phyloP scores from a whole-genome alignment of 179 eudicot species.

The Nepenthes alata region DNA sequence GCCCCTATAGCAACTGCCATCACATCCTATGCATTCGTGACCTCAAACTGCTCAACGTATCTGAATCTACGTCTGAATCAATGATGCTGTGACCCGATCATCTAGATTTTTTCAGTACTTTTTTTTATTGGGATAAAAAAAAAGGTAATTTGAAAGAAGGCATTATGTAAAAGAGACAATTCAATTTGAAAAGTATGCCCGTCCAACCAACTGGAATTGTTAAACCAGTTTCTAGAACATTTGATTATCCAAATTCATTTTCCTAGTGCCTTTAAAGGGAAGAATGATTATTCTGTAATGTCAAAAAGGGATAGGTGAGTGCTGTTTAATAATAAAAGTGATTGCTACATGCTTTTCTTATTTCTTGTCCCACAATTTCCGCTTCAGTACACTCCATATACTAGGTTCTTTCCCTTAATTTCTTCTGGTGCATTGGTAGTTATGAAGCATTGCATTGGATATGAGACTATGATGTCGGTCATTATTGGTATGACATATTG shows the following conservation, averaged over 20 bases:
- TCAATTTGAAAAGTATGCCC: too few relatives aligned
- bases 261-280: conserved; percentile 29
- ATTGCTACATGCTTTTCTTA: background rate
- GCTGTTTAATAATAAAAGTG: conserved; percentile 51
- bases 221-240: background rate
- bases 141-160: too few relatives aligned
- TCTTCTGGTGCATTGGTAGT: background rate
- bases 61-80: too few relatives aligned
- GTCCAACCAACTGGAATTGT: background rate
- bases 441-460: background rate
- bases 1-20: too few relatives aligned
- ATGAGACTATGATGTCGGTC: background rate
- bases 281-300: conserved; percentile 33
- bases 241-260: conserved; percentile 5
- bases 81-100: too few relatives aligned
- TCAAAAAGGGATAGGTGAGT: conserved; percentile 46
- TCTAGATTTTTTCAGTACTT: too few relatives aligned
- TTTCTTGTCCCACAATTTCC: background rate
- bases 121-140: too few relatives aligned
- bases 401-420: background rate
- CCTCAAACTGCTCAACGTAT: too few relatives aligned
- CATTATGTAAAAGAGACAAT: too few relatives aligned
- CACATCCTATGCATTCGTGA: too few relatives aligned
- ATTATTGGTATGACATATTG: background rate
- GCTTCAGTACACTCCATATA: background rate